Base-by-base conservation (phyloP, 2,329 filamentous ascomycete species). In the Colletotrichum phormii region DNA sequence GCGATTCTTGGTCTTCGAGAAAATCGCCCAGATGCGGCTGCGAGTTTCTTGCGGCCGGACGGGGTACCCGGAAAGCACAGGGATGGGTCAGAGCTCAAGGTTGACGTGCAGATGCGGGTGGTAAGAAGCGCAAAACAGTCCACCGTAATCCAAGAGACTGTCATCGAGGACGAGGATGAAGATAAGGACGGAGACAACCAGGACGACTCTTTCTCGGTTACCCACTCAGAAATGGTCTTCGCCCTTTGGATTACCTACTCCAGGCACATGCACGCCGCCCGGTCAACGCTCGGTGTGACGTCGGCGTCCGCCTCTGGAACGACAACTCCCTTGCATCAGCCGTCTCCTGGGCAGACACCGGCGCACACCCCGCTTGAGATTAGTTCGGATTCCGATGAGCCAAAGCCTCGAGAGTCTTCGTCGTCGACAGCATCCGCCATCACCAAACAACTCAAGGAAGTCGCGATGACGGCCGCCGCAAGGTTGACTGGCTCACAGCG, bases 181-280 rank as follows among this genome's bases (percentile, higher is more conserved):
- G 78, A 77, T 67, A 67, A 59, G 79, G 84, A 73, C 80, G 66
- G 71, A 9, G 82, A 81, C 76, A 84, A 81, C 58, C 79, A 79
- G 13, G 82, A 82, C 42, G 81, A 82, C n/a, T 79, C 85, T 9
- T 87, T 89, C n/a, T 82, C 88, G 12, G 82, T 86, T 37, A 79
- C 84, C 4, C 86, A 88, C 74, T 90, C 92, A 18, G 95, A 98
- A 80, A 89, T 97, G 74, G 95, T 98, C 0, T 98, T 95, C 84
- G 97, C 97, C 12, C 85, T 99, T 35, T 99, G 97, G 97, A 93
- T 99, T 76, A 98, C 96, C 1, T 99, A 98, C 81, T 98, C 96
- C 22, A 90, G 95, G 74, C 95, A 98, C 78, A 87, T 98, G 13
- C 97, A 99, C 81, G 93, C 94, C 18, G 89, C 91, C 49, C 91